Percentiles rank a stretch among this genome's conserved stretches.
These are phyloP conservation scores for Spergularia azorica DNA, from an alignment of 179 eudicot genomes.

Conservation along the genomic window DNA sequence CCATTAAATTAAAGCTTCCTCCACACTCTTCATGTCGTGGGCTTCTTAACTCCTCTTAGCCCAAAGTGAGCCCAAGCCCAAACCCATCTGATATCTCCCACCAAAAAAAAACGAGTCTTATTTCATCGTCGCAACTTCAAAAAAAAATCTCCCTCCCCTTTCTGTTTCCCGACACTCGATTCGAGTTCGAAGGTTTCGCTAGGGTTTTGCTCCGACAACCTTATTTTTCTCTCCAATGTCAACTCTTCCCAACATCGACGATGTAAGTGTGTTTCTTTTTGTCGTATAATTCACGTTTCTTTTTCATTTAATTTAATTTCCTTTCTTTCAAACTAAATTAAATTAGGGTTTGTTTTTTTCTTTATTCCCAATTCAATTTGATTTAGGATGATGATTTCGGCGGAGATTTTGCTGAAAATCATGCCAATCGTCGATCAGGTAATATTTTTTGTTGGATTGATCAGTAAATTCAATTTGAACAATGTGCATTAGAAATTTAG, in stretches of 20 bases:
- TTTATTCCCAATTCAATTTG: not conserved
- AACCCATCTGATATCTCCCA: no score
- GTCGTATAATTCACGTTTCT: not conserved
- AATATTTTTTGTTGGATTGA: not conserved
- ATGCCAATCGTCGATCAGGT: slow-evolving; percentile 61
- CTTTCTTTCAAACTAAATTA: not conserved
- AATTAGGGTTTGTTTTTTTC: slow-evolving; percentile 12
- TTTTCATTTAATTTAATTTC: not conserved
- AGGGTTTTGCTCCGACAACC: slow-evolving; percentile 21
- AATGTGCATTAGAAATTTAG: not conserved
- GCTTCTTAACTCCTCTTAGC: no score
- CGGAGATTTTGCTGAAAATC: slow-evolving; percentile 68
- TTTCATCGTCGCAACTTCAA: no score
- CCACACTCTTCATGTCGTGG: no score
- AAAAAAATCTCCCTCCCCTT: slow-evolving; percentile 25
- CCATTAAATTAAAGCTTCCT: no score
- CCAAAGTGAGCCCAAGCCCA: no score
- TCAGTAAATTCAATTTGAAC: not conserved
- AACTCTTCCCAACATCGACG: slow-evolving; percentile 63
- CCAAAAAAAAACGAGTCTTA: no score
- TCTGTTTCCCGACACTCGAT: not conserved
- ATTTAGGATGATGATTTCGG: slow-evolving; percentile 91
- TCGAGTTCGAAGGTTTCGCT: slow-evolving; percentile 2
- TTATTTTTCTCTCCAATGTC: slow-evolving; percentile 42
- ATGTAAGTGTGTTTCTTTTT: slow-evolving; percentile 39